Base-by-base conservation (phyloP, 805 yeast genomes). In the Metschnikowia rubicola region DNA sequence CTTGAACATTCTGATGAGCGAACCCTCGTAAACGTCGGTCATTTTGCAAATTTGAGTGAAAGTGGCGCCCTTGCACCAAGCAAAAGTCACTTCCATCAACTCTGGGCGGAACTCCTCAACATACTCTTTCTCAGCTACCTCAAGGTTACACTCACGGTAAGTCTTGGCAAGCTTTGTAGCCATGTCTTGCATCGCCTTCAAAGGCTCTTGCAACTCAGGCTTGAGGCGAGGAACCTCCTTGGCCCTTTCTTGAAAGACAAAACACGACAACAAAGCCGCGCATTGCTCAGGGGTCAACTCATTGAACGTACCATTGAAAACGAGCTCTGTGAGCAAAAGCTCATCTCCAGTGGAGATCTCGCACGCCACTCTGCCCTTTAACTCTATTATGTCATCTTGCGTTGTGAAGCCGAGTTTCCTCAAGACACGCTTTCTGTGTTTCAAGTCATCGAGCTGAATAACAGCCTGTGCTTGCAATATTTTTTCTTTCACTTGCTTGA, bases 11-110 rank as follows among this genome's bases (percentile, higher is more conserved):
- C 99, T 83, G 55, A 94, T 92, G 62, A 94, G 77, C 19, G 96
- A 86, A 36, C 99, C 99, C 71, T 94, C 99, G 58, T 92, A 94
- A 37, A 94, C 98, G 63, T 94, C 99, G 0, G 99, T 94, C 97
- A 94, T 90, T 67, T 92, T 92, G 72, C 98, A 92, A 53, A 94
- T 92, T 64, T 92, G 97, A 0, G 97, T 92, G 67, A 94, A 94
- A 0, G 94, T 74, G 7, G 96, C 97, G 15, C 98, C 98, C 63
- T 86, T 84, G 66, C 97, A 89, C 99, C 99, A 94, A 40, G 92
- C 87, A 66, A 73, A 89, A 1, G 94, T 97, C 43, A 94, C 97
- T 64, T 91, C 98, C 98, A 94, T 92, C 51, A 94, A 75, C 63
- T 94, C 96, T 15, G 90, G 85, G 68, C 96, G 83, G 73, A 94